Evolutionary conservation across 2,329 filamentous ascomycete genomes (phyloP).

Genomic region (Trichoderma arundinaceum): DNA sequence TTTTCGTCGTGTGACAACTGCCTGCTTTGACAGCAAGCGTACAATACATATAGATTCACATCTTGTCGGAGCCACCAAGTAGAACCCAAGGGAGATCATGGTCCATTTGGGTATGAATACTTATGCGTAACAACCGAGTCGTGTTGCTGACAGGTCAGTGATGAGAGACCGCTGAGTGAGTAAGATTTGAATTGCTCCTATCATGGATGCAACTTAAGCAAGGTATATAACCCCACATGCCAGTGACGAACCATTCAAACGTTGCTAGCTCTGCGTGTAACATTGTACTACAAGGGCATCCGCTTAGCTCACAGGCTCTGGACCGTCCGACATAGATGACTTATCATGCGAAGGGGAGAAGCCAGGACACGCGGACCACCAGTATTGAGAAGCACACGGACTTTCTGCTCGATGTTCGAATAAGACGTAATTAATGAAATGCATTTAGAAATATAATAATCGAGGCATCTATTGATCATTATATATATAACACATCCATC

Average conservation of each 20-base stretch:
- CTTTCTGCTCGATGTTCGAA: too few species aligned
- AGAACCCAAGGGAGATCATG: too few species aligned
- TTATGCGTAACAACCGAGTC: neutral
- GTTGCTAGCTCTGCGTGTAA: slow-evolving; percentile 7
- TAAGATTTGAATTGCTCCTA: neutral
- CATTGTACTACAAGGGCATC: slow-evolving; percentile 7
- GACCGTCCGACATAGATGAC: neutral
- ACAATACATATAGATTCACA: neutral
- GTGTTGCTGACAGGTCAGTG: neutral
- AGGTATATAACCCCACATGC: neutral
- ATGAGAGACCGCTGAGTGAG: neutral
- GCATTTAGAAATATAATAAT: too few species aligned
- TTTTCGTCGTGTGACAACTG: too few species aligned
- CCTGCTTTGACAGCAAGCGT: neutral
- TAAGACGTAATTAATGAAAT: too few species aligned
- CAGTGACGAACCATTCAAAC: neutral
- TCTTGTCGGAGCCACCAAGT: neutral
- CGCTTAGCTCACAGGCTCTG: neutral
- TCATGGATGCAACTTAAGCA: neutral
- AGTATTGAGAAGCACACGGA: too few species aligned
- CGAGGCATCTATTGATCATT: too few species aligned
- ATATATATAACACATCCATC: too few species aligned
- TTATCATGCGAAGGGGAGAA: neutral
- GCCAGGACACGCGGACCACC: too few species aligned
- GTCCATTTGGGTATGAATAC: neutral